A percentile compares a stretch with the other conserved stretches of the same genome.
phyloP scores from a whole-genome alignment of 2,329 filamentous ascomycete species.

The Exophiala mesophila region DNA sequence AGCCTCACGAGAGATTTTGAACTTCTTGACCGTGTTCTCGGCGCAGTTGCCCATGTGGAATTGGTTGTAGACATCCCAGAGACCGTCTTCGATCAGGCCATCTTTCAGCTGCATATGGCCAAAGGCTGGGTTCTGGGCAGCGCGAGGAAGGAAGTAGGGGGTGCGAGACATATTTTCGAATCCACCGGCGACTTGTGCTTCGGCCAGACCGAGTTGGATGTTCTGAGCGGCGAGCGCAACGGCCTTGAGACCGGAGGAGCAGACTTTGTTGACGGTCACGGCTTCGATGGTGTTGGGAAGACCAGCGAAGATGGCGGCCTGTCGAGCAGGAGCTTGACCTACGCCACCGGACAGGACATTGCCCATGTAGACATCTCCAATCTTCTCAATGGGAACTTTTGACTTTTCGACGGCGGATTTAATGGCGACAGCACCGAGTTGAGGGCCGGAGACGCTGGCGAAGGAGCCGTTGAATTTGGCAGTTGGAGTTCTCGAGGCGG shows the following conservation, averaged over 20 bases:
- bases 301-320: conserved; percentile 84
- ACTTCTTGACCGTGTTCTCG: conserved; percentile 88
- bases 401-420: conserved; percentile 86
- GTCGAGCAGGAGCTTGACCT: conserved; percentile 86
- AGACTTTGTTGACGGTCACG: conserved; percentile 96
- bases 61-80: conserved; percentile 95
- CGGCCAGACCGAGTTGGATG: conserved; percentile 83
- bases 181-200: conserved; percentile 85
- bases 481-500: conserved; percentile 82
- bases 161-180: conserved; percentile 98
- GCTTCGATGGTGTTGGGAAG: conserved; percentile 77
- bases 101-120: conserved; percentile 86
- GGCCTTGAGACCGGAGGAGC: conserved; percentile 89
- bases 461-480: conserved; percentile 93
- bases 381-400: conserved; percentile 70
- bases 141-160: conserved; percentile 81
- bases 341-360: conserved; percentile 81
- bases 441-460: conserved; percentile 73
- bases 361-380: conserved; percentile 95
- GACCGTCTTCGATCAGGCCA: conserved; percentile 85
- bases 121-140: conserved; percentile 77
- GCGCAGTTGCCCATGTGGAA: conserved; percentile 98
- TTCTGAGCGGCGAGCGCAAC: conserved; percentile 87
- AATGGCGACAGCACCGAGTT: conserved; percentile 85
- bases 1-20: conserved; percentile 71